These are phyloP conservation scores for Saccharomyces hybrid DNA, from an alignment of 1,139 yeast species.

Conservation along the genomic window DNA sequence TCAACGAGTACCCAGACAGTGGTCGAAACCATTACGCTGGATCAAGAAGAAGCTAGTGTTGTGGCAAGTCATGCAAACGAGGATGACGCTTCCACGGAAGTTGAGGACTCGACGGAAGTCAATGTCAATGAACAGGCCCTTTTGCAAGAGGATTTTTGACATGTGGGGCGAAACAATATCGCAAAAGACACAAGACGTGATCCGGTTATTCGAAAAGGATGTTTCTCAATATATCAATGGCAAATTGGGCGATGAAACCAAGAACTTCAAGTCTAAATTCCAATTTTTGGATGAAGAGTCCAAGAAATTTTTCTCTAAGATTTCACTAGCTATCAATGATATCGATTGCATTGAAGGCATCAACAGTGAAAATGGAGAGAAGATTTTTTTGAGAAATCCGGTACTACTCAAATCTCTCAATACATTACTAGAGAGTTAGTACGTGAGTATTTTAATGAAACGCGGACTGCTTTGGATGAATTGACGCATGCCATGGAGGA, in stretches of 20 bases:
- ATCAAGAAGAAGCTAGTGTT: neutral
- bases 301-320: neutral
- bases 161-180: conserved; percentile 12
- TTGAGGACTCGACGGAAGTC: conserved; percentile 1
- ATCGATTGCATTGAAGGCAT: conserved; percentile 43
- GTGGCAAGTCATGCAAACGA: neutral
- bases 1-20: neutral
- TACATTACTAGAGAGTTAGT: conserved; percentile 4
- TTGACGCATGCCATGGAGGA: conserved; percentile 36
- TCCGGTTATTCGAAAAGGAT: conserved; percentile 11
- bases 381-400: conserved; percentile 31
- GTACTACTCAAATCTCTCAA: conserved; percentile 29
- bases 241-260: neutral
- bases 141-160: conserved; percentile 14
- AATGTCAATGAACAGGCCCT: conserved; percentile 8
- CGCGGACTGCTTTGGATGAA: conserved; percentile 34
- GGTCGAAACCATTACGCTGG: neutral
- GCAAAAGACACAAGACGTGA: conserved; percentile 10
- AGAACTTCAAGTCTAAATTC: neutral
- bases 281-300: neutral
- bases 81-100: neutral
- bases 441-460: conserved; percentile 14
- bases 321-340: conserved; percentile 34
- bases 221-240: conserved; percentile 5
- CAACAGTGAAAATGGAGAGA: conserved; percentile 37